phyloP scores from a whole-genome alignment of 805 yeast genomes.

The Metschnikowia chrysomelidarum region DNA sequence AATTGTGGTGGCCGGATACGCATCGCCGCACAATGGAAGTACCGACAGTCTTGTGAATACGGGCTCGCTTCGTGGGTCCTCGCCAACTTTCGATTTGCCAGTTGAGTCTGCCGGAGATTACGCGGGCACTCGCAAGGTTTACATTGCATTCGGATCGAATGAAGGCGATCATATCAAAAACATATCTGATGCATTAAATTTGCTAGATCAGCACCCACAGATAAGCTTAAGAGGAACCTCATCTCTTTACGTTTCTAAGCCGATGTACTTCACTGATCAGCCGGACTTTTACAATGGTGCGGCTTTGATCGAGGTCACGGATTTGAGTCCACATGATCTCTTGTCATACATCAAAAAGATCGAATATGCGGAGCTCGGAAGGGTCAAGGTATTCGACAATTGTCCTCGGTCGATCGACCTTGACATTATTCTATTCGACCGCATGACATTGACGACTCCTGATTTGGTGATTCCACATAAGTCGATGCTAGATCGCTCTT shows the following conservation, averaged over 20 bases:
- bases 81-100: conserved; percentile 42
- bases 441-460: conserved; percentile 50
- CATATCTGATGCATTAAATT: conserved; percentile 53
- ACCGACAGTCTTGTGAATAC: neutral
- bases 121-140: conserved; percentile 49
- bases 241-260: conserved; percentile 80
- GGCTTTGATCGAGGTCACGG: conserved; percentile 56
- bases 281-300: conserved; percentile 83
- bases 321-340: conserved; percentile 60
- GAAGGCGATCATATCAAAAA: conserved; percentile 68
- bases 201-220: conserved; percentile 35
- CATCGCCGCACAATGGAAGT: neutral
- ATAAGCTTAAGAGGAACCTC: conserved; percentile 62
- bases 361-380: conserved; percentile 66
- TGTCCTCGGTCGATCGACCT: conserved; percentile 93
- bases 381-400: conserved; percentile 79
- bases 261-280: conserved; percentile 88
- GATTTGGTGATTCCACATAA: conserved; percentile 80
- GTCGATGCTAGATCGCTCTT: conserved; percentile 83
- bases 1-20: conserved; percentile 14
- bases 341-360: conserved; percentile 64
- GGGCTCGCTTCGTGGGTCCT: conserved; percentile 5
- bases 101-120: conserved; percentile 11
- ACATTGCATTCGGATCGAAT: conserved; percentile 88
- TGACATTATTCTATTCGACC: conserved; percentile 77